Evolutionary conservation across 805 yeast genomes (phyloP), one percentile per base, ranked within the genome.

Genomic region (Myxozyma nipponensis): DNA sequence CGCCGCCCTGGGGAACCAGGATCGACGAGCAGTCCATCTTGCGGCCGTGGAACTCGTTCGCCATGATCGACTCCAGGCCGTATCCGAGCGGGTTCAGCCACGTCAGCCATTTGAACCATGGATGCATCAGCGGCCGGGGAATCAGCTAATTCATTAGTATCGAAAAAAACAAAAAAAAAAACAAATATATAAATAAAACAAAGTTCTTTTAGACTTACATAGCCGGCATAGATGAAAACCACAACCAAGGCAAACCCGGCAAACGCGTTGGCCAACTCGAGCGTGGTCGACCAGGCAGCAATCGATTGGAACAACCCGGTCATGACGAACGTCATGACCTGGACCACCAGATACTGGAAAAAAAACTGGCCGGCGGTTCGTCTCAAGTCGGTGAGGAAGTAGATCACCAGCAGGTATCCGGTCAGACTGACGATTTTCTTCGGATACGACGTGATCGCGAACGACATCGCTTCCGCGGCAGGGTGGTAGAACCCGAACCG

Each of bases 71-170:
- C 64, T 86, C 93, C 65, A 78, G 80, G 0, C 76, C 77, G 58
- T 74, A 82, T 54, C 73, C 70, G 32, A 81, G 64, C 1, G 86
- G 86, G 57, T 82, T 75, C 22, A 80, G 57, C 56, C 77, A 81
- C 28, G 77, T 73, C 42, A 82, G 70, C 85, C 86, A 83, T 52
- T 79, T 75, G 58, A 82, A 81, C 90, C 91, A 84, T 41, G 79
- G 81, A 57, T 78, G 81, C 83, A 82, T 78, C 9, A 74, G 70
- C 2, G 76, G 75, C 34, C 76, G 66, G 45, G 84, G 86, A 52
- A 76, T 71, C 7, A 53, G 39, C 40, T 46, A 32, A 35, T 35
- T 17, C 9, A 7, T 28, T 28, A 28, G 32, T 13, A 7, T 28
- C 13, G 7, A 28, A 13, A 7, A 7, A 7, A 7, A 7, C 7